Base-by-base conservation (phyloP, 1,284 basidiomycete genomes). In the Leccinum subrobustum region DNA sequence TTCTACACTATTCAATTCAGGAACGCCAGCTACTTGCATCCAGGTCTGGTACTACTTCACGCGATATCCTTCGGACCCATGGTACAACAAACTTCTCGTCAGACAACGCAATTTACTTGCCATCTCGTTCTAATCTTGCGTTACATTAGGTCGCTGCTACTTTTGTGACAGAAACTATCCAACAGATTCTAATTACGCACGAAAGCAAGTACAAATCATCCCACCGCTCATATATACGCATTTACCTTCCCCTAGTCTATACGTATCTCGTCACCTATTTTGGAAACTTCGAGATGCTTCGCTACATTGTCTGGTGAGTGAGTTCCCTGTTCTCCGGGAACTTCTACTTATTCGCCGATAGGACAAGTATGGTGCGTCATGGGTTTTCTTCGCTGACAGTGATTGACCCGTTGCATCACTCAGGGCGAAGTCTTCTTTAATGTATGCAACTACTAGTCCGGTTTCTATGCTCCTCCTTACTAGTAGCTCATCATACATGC, bases 41-140 rank as follows among this genome's bases (percentile, higher is more conserved):
- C 85, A 87, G 68, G 77, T 80, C 3, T 84, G 77, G 75, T 85
- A 79, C 63, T 87, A 86, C 65, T 87, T 72, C 60, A 75, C 71
- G 9, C 67, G 69, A 11, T 83, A 85, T 68, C 78, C 80, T 58
- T 75, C 67, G n/a, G 83, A 85, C 65, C 64, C 66, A 51, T 83
- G 80, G 80, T 68, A 75, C 12, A 73, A 77, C 60, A 82, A 81
- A 63, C 52, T 68, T 31, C 68, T 84, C 12, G 83, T 83, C 42
- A 33, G 64, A 63, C 25, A n/a, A 54, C n/a, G 3, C 39, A 11
- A 50, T 16, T 44, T 31, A 39, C 6, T 20, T 25, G 23, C 27
- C 7, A 31, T 48, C 9, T 39, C 29, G 25, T 56, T 14, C 31
- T 2, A 51, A 65, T 44, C 18, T 20, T 52, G 29, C 8, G 31